A percentile compares a stretch with the other conserved stretches of the same genome.
These are phyloP conservation scores for Cardamine chenopodiifolia DNA, from an alignment of 345 rosid genomes.

Conservation along the genomic window DNA sequence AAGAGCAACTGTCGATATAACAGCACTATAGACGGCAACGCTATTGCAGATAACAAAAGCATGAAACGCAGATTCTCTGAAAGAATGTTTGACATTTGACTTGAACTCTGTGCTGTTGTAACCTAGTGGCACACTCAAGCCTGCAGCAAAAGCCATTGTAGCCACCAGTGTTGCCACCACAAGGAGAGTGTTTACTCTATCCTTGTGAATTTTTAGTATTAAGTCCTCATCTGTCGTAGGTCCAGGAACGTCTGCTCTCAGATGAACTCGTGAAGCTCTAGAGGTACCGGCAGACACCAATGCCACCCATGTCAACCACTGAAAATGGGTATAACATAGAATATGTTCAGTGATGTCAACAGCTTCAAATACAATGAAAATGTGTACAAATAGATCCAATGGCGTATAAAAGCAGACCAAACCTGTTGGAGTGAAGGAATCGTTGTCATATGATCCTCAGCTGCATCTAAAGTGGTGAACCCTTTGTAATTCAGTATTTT, in stretches of 20 bases:
- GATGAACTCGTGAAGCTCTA: slow-evolving; percentile 17
- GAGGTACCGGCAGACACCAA: no score
- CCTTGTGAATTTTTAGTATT: slow-evolving; percentile 16
- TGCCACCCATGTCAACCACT: no score
- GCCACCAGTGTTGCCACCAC: slow-evolving; percentile 35
- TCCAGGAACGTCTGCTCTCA: slow-evolving; percentile 3
- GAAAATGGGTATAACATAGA: no score
- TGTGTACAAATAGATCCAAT: no score
- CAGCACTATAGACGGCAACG: slow-evolving; percentile 20
- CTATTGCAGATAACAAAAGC: slow-evolving; percentile 36
- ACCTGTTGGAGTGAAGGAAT: no score
- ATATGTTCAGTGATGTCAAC: no score
- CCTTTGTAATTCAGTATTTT: no score
- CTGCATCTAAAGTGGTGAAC: no score
- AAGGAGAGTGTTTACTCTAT: slow-evolving; percentile 32
- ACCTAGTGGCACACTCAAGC: slow-evolving; percentile 24
- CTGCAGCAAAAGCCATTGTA: slow-evolving; percentile 33
- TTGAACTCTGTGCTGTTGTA: slow-evolving; percentile 33
- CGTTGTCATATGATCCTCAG: no score
- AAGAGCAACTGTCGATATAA: slow-evolving; percentile 31
- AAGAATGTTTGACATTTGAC: slow-evolving; percentile 21
- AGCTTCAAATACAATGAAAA: no score
- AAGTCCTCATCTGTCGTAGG: slow-evolving; percentile 8
- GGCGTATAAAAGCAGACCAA: no score
- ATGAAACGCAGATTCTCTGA: slow-evolving; percentile 18